These are phyloP conservation scores for Geopyxis carbonaria DNA, from an alignment of 495 filamentous ascomycete species.

Conservation along the genomic window DNA sequence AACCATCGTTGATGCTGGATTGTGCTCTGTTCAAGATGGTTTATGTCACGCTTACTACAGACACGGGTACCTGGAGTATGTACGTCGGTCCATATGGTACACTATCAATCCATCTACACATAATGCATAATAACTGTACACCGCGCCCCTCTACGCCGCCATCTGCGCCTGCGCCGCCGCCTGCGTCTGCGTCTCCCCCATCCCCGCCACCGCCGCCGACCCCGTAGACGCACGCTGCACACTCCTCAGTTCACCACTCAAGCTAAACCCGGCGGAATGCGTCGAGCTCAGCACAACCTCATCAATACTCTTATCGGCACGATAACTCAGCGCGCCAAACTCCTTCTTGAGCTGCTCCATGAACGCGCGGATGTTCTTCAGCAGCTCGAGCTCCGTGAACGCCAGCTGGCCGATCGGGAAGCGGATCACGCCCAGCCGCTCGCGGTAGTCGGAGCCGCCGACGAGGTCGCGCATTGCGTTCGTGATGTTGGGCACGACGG, in stretches of 20 bases:
- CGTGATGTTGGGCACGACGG: conserved; percentile 64
- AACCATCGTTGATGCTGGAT: too few species aligned
- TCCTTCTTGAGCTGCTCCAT: conserved; percentile 64
- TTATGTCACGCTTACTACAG: too few species aligned
- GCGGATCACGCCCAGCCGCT: conserved; percentile 66
- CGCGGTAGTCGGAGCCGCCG: conserved; percentile 72
- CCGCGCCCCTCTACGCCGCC: too few species aligned
- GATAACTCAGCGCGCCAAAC: conserved; percentile 48
- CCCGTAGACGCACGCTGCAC: too few species aligned
- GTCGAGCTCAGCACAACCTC: conserved; percentile 94
- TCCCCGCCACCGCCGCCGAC: too few species aligned
- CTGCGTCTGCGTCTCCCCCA: too few species aligned
- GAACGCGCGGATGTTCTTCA: conserved; percentile 66
- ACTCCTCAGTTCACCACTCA: conserved; percentile 60
- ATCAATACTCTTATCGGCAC: conserved; percentile 60
- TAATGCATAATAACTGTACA: too few species aligned
- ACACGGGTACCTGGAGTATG: too few species aligned
- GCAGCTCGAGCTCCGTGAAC: conserved; percentile 73
- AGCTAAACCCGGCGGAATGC: conserved; percentile 63
- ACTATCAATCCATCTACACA: too few species aligned
- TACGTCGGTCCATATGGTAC: too few species aligned
- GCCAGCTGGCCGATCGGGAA: conserved; percentile 80
- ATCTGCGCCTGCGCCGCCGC: too few species aligned
- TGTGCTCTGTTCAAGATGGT: too few species aligned
- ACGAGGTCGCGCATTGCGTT: conserved; percentile 55